phyloP scores from a whole-genome alignment of 2,329 filamentous ascomycete species.

The Ceratocystis albifundus region DNA sequence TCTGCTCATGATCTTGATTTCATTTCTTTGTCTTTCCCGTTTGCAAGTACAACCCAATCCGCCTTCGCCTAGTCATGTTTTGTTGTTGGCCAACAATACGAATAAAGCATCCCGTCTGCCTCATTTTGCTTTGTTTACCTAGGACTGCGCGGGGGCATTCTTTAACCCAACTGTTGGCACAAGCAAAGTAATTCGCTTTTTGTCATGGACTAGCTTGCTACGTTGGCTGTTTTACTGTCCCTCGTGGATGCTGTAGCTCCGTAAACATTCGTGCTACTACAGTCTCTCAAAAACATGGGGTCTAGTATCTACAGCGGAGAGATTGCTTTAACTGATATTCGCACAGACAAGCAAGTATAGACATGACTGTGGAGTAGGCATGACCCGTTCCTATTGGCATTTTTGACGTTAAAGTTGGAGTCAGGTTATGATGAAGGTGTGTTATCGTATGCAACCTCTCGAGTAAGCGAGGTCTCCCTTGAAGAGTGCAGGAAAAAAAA shows the following conservation, averaged over 20 bases:
- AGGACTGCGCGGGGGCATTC: background rate
- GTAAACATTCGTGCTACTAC: constrained; percentile 5
- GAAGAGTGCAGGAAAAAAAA: background rate
- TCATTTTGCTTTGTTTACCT: background rate
- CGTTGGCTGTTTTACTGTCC: background rate
- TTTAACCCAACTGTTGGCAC: background rate
- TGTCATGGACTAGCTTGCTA: background rate
- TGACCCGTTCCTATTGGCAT: background rate
- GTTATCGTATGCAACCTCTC: background rate
- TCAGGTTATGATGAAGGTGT: background rate
- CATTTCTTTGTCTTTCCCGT: background rate
- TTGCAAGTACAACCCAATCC: background rate
- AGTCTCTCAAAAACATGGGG: background rate
- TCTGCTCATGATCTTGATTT: background rate
- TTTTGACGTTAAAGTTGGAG: background rate
- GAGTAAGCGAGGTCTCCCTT: background rate
- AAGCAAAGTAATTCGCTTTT: constrained; percentile 4
- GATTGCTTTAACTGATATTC: background rate
- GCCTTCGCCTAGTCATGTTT: background rate
- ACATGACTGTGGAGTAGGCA: background rate
- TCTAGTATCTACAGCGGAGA: background rate
- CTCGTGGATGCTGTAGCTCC: background rate
- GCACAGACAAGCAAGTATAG: background rate
- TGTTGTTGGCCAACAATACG: too few species aligned
- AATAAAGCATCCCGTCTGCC: background rate